Percentiles rank a stretch among this genome's conserved stretches.
Conservation (phyloP, 768 basidiomycete species). For the Boletellus sp. region DNA sequence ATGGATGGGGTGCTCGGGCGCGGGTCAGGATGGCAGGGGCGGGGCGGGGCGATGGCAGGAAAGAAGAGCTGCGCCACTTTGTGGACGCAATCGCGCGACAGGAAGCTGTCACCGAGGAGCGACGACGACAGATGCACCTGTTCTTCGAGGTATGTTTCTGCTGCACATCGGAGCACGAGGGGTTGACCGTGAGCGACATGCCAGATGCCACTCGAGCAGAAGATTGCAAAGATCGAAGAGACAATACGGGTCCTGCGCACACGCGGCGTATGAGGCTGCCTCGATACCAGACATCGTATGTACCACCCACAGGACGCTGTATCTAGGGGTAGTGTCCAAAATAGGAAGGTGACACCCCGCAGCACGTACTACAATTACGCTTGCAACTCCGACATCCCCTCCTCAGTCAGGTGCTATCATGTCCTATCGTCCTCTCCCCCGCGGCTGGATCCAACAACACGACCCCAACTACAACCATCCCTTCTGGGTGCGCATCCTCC, state of each 20-base stretch:
- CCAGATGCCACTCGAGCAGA: conserved; percentile 57
- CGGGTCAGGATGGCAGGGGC: not conserved
- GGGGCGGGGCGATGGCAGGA: conserved; percentile 1
- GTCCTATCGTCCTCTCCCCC: conserved; percentile 42
- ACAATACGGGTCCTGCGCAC: conserved; percentile 40
- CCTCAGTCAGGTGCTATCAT: conserved; percentile 5
- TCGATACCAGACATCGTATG: too few relatives aligned
- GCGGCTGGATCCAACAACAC: conserved; percentile 53
- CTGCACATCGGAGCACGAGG: not conserved
- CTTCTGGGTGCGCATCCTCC: conserved; percentile 45
- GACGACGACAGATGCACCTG: conserved; percentile 43
- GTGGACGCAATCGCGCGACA: conserved; percentile 46
- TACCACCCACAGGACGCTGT: too few relatives aligned
- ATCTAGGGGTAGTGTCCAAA: not conserved
- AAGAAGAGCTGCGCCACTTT: conserved; percentile 32
- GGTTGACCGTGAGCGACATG: not conserved
- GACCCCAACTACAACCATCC: conserved; percentile 40
- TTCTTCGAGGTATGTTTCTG: conserved; percentile 45
- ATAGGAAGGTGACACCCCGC: conserved; percentile 3
- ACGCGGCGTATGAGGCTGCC: conserved; percentile 6
- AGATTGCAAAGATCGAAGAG: conserved; percentile 49
- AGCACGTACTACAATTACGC: conserved; percentile 11
- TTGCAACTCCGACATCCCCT: not conserved
- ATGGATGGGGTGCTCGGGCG: not conserved
- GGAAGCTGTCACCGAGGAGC: conserved; percentile 36